Conservation (phyloP, 208 protist species). For the Blastocrithidia nonstop region DNA sequence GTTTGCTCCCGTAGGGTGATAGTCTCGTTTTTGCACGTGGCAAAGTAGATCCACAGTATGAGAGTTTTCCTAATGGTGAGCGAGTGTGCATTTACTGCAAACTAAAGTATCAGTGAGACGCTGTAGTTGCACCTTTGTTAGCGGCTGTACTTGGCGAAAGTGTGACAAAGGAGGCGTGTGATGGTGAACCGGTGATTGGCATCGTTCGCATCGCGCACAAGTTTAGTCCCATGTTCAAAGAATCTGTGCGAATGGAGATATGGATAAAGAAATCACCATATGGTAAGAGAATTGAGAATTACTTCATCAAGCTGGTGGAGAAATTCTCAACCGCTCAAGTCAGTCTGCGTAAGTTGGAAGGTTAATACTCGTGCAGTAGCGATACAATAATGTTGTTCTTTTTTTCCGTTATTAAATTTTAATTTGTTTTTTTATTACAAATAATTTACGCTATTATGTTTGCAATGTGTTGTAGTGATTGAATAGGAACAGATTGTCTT, state of each 20-base stretch:
- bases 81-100: conserved; percentile 57
- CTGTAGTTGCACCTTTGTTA: conserved; percentile 24
- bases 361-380: background rate
- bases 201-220: conserved; percentile 72
- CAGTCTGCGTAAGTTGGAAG: background rate
- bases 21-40: conserved; percentile 65
- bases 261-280: conserved; percentile 27
- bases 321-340: conserved; percentile 34
- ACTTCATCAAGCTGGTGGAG: conserved; percentile 31
- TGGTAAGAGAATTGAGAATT: conserved; percentile 19
- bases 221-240: conserved; percentile 27
- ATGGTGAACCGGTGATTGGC: conserved; percentile 26
- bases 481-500: background rate
- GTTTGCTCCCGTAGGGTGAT: conserved; percentile 39
- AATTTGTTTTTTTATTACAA: background rate
- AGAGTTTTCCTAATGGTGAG: conserved; percentile 53
- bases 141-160: conserved; percentile 61
- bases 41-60: conserved; percentile 53
- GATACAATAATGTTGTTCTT: conserved; percentile 5
- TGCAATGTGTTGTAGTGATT: background rate
- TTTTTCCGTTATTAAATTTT: conserved; percentile 2
- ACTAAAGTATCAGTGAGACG: conserved; percentile 45
- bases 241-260: conserved; percentile 50
- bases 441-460: background rate
- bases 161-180: conserved; percentile 23